These are phyloP conservation scores for Daldinia loculata DNA, from an alignment of 495 filamentous ascomycete species.

Conservation along the genomic window DNA sequence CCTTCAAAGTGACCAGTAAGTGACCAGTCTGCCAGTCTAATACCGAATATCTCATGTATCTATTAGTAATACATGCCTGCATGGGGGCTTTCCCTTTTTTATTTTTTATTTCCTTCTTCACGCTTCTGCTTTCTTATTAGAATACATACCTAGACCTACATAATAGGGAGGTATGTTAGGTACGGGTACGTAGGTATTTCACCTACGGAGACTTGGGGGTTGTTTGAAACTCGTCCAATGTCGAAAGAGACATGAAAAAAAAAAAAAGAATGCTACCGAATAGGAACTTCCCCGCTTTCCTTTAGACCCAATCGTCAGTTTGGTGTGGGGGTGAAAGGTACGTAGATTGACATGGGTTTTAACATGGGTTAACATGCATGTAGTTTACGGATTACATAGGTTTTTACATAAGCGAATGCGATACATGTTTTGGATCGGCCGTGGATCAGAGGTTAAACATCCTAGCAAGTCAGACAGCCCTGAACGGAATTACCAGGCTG, in stretches of 20 bases:
- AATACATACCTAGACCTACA: neutral
- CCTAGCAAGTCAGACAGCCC: conserved; percentile 4
- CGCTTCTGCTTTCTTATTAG: neutral
- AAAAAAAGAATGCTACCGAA: conserved; percentile 26
- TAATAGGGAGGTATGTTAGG: neutral
- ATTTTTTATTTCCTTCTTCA: neutral
- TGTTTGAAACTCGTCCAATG: conserved; percentile 32
- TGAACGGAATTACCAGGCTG: conserved; percentile 25
- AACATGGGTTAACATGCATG: too few relatives aligned
- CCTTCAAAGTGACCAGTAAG: conserved; percentile 33
- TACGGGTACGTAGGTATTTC: neutral
- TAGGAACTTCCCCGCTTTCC: conserved; percentile 42
- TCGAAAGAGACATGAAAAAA: conserved; percentile 28
- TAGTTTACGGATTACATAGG: too few relatives aligned
- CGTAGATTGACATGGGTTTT: conserved; percentile 7
- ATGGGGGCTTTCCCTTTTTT: conserved; percentile 1
- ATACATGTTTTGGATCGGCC: conserved; percentile 20
- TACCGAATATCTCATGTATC: conserved; percentile 7
- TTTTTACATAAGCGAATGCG: too few relatives aligned
- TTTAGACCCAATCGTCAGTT: conserved; percentile 31
- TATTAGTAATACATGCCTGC: conserved; percentile 15
- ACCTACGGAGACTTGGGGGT: conserved; percentile 6
- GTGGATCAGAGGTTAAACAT: conserved; percentile 25
- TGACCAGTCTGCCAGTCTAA: neutral
- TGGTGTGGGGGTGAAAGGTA: conserved; percentile 30